phyloP scores from a whole-genome alignment of 805 yeast species.

The Lipomyces mesembrius region DNA sequence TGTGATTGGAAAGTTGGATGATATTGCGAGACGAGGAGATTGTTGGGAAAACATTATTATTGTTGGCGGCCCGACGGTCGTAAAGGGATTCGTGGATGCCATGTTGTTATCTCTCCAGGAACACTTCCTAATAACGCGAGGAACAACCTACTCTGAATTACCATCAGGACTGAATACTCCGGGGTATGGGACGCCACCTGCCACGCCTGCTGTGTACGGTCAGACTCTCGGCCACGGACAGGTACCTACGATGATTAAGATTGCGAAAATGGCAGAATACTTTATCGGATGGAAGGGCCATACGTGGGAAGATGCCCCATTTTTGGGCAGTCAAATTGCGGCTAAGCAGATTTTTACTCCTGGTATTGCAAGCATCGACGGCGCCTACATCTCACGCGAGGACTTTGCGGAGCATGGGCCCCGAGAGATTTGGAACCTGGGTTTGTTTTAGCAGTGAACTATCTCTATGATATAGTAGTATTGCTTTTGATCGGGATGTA shows the following conservation, averaged over 20 bases:
- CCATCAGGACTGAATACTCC: constrained; percentile 46
- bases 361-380: constrained; percentile 62
- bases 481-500: background rate
- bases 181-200: constrained; percentile 45
- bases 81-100: constrained; percentile 77
- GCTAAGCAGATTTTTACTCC: constrained; percentile 78
- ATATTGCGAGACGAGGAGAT: constrained; percentile 72
- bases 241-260: constrained; percentile 75
- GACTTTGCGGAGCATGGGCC: constrained; percentile 83
- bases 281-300: constrained; percentile 90
- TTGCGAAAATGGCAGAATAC: constrained; percentile 81
- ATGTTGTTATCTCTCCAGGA: constrained; percentile 61
- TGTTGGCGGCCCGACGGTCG: constrained; percentile 75
- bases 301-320: constrained; percentile 76
- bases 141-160: constrained; percentile 47
- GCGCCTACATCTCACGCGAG: constrained; percentile 65
- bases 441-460: constrained; percentile 24
- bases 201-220: constrained; percentile 35
- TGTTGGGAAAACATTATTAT: constrained; percentile 83
- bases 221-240: constrained; percentile 54
- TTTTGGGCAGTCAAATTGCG: constrained; percentile 85
- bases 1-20: constrained; percentile 62
- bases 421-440: constrained; percentile 71
- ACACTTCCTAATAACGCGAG: constrained; percentile 55
- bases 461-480: background rate